Conservation (phyloP, 305 asterid species). For the Fraxinus sp. region DNA sequence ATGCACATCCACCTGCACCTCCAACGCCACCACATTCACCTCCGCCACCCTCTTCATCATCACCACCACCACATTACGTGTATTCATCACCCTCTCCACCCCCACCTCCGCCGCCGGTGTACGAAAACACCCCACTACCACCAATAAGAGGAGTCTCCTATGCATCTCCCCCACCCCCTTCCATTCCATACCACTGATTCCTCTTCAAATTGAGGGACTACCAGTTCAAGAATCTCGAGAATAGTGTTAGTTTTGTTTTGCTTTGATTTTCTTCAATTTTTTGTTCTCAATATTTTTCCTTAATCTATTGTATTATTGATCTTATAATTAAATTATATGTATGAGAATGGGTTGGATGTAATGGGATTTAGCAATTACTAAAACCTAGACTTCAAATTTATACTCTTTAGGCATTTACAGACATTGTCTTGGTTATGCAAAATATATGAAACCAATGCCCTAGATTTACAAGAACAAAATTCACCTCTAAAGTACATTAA, state of each 20-base stretch:
- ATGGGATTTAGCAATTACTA: background rate
- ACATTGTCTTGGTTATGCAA: background rate
- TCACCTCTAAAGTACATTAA: too few relatives aligned
- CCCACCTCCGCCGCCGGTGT: constrained; percentile 18
- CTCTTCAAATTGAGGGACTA: constrained; percentile 7
- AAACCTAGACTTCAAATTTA: background rate
- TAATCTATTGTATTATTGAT: constrained; percentile 11
- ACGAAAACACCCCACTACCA: constrained; percentile 36
- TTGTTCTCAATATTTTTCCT: background rate
- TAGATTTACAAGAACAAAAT: too few relatives aligned
- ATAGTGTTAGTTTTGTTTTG: constrained; percentile 11
- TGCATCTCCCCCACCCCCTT: constrained; percentile 91
- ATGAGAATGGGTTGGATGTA: constrained; percentile 16
- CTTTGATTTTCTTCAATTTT: constrained; percentile 3
- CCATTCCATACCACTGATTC: constrained; percentile 48
- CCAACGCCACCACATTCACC: constrained; percentile 20
- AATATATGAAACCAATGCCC: background rate
- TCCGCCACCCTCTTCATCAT: constrained; percentile 17
- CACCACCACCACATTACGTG: constrained; percentile 34
- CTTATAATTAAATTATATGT: background rate
- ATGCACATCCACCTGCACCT: background rate
- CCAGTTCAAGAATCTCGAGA: background rate
- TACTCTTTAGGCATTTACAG: background rate
- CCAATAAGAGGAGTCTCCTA: constrained; percentile 50
- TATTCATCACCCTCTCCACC: constrained; percentile 36